phyloP scores from a whole-genome alignment of 768 basidiomycete genomes.

The Trametopsis cervina region DNA sequence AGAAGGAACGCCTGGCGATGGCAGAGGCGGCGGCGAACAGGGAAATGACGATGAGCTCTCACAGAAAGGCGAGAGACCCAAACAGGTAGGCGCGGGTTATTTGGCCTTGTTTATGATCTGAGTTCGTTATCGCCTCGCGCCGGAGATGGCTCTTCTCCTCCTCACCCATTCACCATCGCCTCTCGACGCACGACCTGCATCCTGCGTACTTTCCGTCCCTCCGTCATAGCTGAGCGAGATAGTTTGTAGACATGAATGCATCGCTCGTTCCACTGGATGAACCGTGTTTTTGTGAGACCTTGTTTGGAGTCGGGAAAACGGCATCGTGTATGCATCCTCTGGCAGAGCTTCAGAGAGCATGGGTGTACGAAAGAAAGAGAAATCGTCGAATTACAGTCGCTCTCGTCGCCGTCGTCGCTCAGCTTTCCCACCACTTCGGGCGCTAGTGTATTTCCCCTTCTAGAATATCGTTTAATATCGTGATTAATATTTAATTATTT shows the following conservation, averaged over 20 bases:
- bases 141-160: background rate
- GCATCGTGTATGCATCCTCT: background rate
- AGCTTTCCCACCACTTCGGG: background rate
- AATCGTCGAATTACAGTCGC: background rate
- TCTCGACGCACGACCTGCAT: background rate
- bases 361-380: constrained; percentile 5
- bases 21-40: background rate
- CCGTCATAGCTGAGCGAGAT: too few relatives aligned
- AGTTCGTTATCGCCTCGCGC: constrained; percentile 1
- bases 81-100: constrained; percentile 1
- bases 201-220: too few relatives aligned
- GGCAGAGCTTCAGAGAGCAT: constrained; percentile 1
- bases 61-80: background rate
- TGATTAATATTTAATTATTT: too few relatives aligned
- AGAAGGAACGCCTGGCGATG: background rate
- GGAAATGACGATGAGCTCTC: background rate
- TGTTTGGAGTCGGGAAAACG: background rate
- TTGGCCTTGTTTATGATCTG: constrained; percentile 2
- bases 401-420: background rate
- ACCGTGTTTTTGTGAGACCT: too few relatives aligned
- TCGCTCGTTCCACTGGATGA: too few relatives aligned
- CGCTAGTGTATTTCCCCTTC: too few relatives aligned
- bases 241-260: too few relatives aligned
- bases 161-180: background rate
- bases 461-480: too few relatives aligned